Evolutionary conservation across 805 yeast species (phyloP), one percentile per base, ranked within the genome.

Genomic region (Schwanniomyces sp.): DNA sequence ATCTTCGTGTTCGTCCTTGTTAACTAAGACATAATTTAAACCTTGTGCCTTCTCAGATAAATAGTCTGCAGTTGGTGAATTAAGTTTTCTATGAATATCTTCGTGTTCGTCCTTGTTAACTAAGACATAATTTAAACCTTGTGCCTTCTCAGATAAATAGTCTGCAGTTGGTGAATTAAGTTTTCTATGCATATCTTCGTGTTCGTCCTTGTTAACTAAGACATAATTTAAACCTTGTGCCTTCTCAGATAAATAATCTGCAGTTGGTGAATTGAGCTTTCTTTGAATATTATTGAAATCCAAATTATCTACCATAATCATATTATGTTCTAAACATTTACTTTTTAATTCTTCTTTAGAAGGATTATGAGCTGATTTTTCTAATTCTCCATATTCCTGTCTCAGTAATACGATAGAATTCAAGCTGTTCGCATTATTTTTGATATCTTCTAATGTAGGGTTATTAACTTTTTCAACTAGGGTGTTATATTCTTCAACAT

Each of bases 111-210:
- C 38, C 10, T 34, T 16, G 3, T 10, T 11, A 38, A 38, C 7
- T 11, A 39, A 28, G 3, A 39, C 32, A 40, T 17, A 17, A 18
- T 54, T 56, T 34, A 48, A 40, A 2, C 26, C 10, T 1, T 34
- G 26, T 7, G 50, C 50, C 26, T 44, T 47, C 8, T 38, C 27
- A 10, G 4, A 4, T 5, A 27, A 8, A 9, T 61, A 67, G 0
- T 64, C 70, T 5, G 59, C 32, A 1, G 69, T 52, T 18, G 71
- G 73, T 2, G 45, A 34, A 5, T 61, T 53, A 12, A 55, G 45
- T n/a, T 44, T 47, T 6, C 41, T 41, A 30, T 43, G 48, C 49
- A 61, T 49, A 6, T 47, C 46, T 21, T 49, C 48, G 25, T 54
- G 45, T 32, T 59, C 47, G 16, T 40, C 24, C 3, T 17, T 14